These are phyloP conservation scores for Aspergillus sergii DNA, from an alignment of 2,329 filamentous ascomycete genomes.

Conservation along the genomic window DNA sequence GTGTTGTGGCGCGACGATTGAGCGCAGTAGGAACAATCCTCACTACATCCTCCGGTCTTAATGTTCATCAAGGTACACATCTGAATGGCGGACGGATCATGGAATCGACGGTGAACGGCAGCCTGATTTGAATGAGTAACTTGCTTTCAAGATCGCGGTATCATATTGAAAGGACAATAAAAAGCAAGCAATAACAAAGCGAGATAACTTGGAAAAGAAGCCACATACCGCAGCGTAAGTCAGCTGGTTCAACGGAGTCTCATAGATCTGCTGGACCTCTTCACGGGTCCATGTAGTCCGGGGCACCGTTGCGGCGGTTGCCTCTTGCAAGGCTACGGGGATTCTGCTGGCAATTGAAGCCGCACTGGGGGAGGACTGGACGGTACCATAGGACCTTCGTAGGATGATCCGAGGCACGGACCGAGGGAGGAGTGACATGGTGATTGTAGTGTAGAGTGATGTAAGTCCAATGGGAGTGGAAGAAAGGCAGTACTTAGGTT, in stretches of 20 bases:
- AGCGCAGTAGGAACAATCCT: conserved; percentile 92
- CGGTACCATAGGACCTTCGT: conserved; percentile 42
- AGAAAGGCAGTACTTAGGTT: background rate
- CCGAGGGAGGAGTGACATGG: conserved; percentile 34
- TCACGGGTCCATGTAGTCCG: conserved; percentile 78
- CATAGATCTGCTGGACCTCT: conserved; percentile 79
- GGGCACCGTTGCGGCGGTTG: conserved; percentile 47
- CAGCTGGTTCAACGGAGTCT: conserved; percentile 78
- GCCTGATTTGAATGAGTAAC: conserved; percentile 54
- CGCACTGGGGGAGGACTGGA: conserved; percentile 37
- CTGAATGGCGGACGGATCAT: conserved; percentile 80
- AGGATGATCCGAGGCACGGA: conserved; percentile 32
- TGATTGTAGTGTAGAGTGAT: conserved; percentile 1
- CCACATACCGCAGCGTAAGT: conserved; percentile 70
- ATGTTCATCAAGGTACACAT: conserved; percentile 97
- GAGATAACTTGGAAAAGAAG: background rate
- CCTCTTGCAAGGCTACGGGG: conserved; percentile 38
- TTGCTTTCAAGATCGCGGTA: background rate
- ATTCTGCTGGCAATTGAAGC: conserved; percentile 35
- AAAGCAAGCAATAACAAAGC: background rate
- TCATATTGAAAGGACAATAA: too few relatives aligned
- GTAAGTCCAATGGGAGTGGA: background rate
- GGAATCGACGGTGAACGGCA: conserved; percentile 79
- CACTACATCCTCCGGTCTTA: conserved; percentile 88
- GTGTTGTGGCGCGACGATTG: conserved; percentile 81